Evolutionary conservation across 1,139 yeast genomes (phyloP).

Genomic region (Nakaseomyces sp.): DNA sequence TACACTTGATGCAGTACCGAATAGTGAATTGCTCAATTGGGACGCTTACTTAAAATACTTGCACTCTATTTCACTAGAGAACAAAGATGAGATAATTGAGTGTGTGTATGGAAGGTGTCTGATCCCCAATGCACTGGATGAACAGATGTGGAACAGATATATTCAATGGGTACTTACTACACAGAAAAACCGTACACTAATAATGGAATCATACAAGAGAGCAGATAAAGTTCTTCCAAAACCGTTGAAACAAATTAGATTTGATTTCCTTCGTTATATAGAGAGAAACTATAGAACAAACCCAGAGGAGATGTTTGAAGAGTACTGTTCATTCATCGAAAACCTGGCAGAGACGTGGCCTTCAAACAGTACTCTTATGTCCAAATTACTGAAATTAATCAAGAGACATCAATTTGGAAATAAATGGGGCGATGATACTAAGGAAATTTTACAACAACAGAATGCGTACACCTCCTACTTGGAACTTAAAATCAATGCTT

Average conservation of each 20-base stretch:
- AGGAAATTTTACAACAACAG: slow-evolving; percentile 19
- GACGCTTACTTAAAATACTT: neutral
- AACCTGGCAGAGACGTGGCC: slow-evolving; percentile 16
- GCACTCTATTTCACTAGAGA: neutral
- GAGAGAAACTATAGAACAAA: slow-evolving; percentile 12
- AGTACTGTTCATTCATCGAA: slow-evolving; percentile 13
- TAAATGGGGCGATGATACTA: slow-evolving; percentile 17
- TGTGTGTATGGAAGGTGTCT: slow-evolving; percentile 48
- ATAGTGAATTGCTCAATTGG: neutral
- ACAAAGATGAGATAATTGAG: neutral
- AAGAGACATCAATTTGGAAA: slow-evolving; percentile 20
- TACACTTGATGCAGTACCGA: slow-evolving; percentile 33
- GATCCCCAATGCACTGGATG: slow-evolving; percentile 46
- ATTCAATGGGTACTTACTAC: slow-evolving; percentile 36
- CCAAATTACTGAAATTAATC: slow-evolving; percentile 17
- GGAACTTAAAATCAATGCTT: slow-evolving; percentile 21
- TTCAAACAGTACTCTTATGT: slow-evolving; percentile 13
- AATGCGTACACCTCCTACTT: slow-evolving; percentile 21
- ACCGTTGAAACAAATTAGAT: slow-evolving; percentile 14
- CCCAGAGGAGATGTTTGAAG: slow-evolving; percentile 12
- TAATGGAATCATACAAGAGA: slow-evolving; percentile 17
- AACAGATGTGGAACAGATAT: slow-evolving; percentile 52
- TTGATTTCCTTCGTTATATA: slow-evolving; percentile 15
- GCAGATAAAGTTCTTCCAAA: slow-evolving; percentile 18
- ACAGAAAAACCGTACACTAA: slow-evolving; percentile 4